Base-by-base conservation (phyloP, 2,329 filamentous ascomycete genomes). In the Ophiocordyceps unilateralis region DNA sequence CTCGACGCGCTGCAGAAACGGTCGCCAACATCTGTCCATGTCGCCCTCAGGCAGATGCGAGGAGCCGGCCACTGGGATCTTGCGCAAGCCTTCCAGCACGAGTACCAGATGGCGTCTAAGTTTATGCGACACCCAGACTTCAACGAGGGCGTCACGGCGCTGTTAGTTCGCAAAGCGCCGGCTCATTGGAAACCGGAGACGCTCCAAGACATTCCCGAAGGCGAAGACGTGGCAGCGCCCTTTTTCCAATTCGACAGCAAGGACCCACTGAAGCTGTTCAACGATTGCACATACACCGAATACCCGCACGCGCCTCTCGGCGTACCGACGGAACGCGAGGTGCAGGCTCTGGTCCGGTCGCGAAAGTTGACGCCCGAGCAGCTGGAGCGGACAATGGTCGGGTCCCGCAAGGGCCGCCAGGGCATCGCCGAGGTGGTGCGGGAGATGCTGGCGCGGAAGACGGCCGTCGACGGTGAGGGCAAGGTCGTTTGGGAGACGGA, bases 81-180 rank as follows among this genome's bases (percentile, higher is more conserved):
- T 53, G 67, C 73, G 15, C 74, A 94, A 62, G 79, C 89, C 1
- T 98, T 96, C 70, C 69, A 79, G 56, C 78, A 78, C 48, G 91
- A 98, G 66, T 75, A 91, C 62, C 72, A 81, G 55, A 86, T 98
- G 46, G 87, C 89, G 2, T 67, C 72, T 45, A 75, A 78, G 49
- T 96, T 98, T 67, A 96, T 98, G 89, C 70, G 72, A 44, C 81
- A 91, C 58, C 82, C 76, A 5, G 91, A 98, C 62, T 98, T 98
- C 56, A 78, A 78, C 38, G 85, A 93, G 63, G 91, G 91, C 43
- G 89, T 98, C n/a, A 76, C 76, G 42, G 81, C 86, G 21, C 73
- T 81, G 41, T 71, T 98, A 36, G 73, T 91, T 52, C 71, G 76
- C 55, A 86, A 86, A 63, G 51, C 64, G 49, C 68, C 68, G 20